Evolutionary conservation across 768 basidiomycete species (phyloP).

Genomic region (Omphalotus guepiniiformis): DNA sequence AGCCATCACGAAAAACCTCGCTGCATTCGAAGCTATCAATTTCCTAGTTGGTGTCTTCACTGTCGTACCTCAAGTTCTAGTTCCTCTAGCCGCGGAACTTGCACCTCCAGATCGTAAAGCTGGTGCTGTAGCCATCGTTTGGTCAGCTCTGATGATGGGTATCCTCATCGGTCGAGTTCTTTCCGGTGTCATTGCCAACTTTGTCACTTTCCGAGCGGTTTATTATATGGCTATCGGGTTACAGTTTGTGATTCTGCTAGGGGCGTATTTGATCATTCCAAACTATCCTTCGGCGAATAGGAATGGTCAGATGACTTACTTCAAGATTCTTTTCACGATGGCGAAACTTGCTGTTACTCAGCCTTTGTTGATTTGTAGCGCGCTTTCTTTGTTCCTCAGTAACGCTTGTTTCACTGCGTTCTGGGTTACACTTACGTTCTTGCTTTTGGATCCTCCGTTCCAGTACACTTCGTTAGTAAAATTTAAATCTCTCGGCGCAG

Average conservation of each 20-base stretch:
- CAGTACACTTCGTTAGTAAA: slow-evolving; percentile 45
- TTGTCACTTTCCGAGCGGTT: slow-evolving; percentile 46
- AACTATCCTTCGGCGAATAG: slow-evolving; percentile 59
- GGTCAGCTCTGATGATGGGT: slow-evolving; percentile 46
- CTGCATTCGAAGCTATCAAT: slow-evolving; percentile 59
- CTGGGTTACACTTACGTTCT: slow-evolving; percentile 56
- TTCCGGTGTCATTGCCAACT: slow-evolving; percentile 52
- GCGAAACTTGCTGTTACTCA: slow-evolving; percentile 52
- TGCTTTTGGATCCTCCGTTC: slow-evolving; percentile 54
- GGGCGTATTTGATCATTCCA: slow-evolving; percentile 48
- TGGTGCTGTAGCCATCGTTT: slow-evolving; percentile 51
- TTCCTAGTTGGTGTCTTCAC: slow-evolving; percentile 69
- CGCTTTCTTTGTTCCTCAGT: slow-evolving; percentile 39
- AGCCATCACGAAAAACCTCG: slow-evolving; percentile 53
- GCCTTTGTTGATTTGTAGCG: slow-evolving; percentile 50
- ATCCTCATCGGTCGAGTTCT: slow-evolving; percentile 53
- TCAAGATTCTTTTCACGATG: slow-evolving; percentile 53
- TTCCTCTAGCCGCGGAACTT: slow-evolving; percentile 56
- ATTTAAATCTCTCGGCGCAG: too few relatives aligned
- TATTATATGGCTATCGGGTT: slow-evolving; percentile 55
- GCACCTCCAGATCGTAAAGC: slow-evolving; percentile 53
- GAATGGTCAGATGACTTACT: slow-evolving; percentile 45
- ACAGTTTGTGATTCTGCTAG: slow-evolving; percentile 37
- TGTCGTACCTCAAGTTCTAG: slow-evolving; percentile 77
- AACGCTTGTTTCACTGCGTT: slow-evolving; percentile 33